Evolutionary conservation across 163 green algal species (phyloP), one percentile per base, ranked within the genome.

Genomic region (Chlamydomonas reinhardtii): DNA sequence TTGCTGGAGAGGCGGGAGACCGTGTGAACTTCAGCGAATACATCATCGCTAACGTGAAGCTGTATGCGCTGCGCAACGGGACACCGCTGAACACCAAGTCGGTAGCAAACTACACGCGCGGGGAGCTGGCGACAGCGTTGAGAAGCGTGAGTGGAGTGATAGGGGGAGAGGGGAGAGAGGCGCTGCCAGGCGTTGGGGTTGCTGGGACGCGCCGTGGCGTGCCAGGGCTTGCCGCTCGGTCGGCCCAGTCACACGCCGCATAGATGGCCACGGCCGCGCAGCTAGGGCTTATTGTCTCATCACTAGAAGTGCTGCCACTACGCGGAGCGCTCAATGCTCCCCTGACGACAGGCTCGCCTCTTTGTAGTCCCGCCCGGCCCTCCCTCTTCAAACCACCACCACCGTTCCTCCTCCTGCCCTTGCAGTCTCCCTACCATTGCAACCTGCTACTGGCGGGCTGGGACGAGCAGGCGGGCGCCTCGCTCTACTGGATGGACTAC

Each of bases 401-500:
- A 54, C 43, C 43, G 43, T 54, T 11, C 43, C 34, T 52, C n/a
- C n/a, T n/a, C n/a, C n/a, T n/a, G n/a, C n/a, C n/a, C n/a, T n/a
- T 56, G 59, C 93, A 99, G 97, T 95, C 93, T 0, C 96, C 97
- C 0, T 99, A 99, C 89, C 89, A 97, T 54, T 94, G 92, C 84
- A 99, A 99, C 92, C 83, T 99, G 80, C 90, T 99, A 29, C 84
- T 99, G 35, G 98, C 96, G 16, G 98, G 98, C 0, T 99, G 94
- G 85, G 98, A 99, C 84, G 91, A 98, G 81, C 91, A 84, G 22
- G 89, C 89, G 4, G 95, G 96, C 0, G 89, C 98, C 4, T 93
- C 94, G 0, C 91, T 99, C 68, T 99, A 99, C 91, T 99, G 96
- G 96, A 91, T 99, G 72, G 98, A 99, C 93, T 99, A 99, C 93